Evolutionary conservation across 495 filamentous ascomycete species (phyloP).

Genomic region (Terfezia boudieri): DNA sequence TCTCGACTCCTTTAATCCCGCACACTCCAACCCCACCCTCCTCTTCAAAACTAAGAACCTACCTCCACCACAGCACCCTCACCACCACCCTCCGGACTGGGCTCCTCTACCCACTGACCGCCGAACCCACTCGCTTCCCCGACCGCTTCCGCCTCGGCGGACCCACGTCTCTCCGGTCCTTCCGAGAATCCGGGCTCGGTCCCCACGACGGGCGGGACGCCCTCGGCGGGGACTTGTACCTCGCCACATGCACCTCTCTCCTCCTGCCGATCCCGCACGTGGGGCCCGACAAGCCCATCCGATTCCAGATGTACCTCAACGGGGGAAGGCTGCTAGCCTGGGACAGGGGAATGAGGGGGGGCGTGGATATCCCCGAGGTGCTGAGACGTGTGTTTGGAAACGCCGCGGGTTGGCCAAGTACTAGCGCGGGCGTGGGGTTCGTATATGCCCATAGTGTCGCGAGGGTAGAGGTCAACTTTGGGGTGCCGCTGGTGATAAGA

Average conservation of each 20-base stretch:
- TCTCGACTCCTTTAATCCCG: conserved; percentile 37
- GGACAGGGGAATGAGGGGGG: conserved; percentile 4
- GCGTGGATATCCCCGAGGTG: conserved; percentile 24
- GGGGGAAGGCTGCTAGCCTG: conserved; percentile 57
- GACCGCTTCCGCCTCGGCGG: conserved; percentile 91
- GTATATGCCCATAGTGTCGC: conserved; percentile 87
- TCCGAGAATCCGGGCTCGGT: conserved; percentile 69
- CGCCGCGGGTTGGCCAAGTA: conserved; percentile 33
- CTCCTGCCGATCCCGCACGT: conserved; percentile 62
- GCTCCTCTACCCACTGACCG: conserved; percentile 33
- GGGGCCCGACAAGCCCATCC: conserved; percentile 58
- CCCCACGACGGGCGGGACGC: conserved; percentile 67
- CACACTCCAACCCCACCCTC: background rate
- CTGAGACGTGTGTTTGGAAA: conserved; percentile 20
- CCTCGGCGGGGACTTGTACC: conserved; percentile 76
- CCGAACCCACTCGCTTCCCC: conserved; percentile 54
- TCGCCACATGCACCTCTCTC: conserved; percentile 64
- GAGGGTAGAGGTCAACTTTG: conserved; percentile 88
- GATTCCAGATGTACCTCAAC: conserved; percentile 77
- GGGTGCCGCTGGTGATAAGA: conserved; percentile 58
- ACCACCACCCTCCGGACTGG: conserved; percentile 30
- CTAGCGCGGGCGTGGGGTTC: conserved; percentile 68
- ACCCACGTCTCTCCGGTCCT: conserved; percentile 82
- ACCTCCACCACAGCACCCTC: conserved; percentile 15
- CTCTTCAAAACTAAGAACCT: background rate